phyloP scores from a whole-genome alignment of 345 rosid genomes.

The Acer saccharum region DNA sequence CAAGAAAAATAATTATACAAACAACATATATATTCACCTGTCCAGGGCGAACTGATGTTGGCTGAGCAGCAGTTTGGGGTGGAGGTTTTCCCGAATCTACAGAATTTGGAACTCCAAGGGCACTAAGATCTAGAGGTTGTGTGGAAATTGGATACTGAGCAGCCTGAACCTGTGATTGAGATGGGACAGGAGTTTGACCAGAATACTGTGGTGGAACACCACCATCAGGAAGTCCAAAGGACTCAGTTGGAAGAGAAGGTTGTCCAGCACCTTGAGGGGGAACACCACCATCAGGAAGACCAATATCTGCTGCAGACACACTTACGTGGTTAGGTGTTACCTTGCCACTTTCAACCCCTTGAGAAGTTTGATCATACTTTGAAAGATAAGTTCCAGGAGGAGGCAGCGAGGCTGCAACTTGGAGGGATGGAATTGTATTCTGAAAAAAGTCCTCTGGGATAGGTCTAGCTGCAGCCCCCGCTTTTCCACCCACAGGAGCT shows the following conservation, averaged over 20 bases:
- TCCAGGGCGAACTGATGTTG: slow-evolving; percentile 86
- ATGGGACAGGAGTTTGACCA: slow-evolving; percentile 37
- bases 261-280: slow-evolving; percentile 64
- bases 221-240: slow-evolving; percentile 82
- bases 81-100: slow-evolving; percentile 68
- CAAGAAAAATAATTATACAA: background rate
- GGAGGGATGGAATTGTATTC: slow-evolving; percentile 85
- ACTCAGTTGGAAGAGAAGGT: slow-evolving; percentile 43
- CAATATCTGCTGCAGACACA: slow-evolving; percentile 49
- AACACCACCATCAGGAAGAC: slow-evolving; percentile 80
- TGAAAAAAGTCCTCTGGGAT: slow-evolving; percentile 98
- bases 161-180: slow-evolving; percentile 48
- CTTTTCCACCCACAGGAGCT: slow-evolving; percentile 45
- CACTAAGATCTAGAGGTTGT: slow-evolving; percentile 93
- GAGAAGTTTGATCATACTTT: slow-evolving; percentile 67
- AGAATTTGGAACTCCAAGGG: slow-evolving; percentile 74
- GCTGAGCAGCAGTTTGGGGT: slow-evolving; percentile 52
- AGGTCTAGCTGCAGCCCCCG: slow-evolving; percentile 57
- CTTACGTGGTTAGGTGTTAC: slow-evolving; percentile 42
- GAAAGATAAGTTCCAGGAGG: slow-evolving; percentile 90
- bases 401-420: slow-evolving; percentile 79
- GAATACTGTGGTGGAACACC: slow-evolving; percentile 78
- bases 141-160: slow-evolving; percentile 52
- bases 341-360: slow-evolving; percentile 42
- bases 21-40: slow-evolving; percentile 52